These are phyloP conservation scores for Epichloe brachyelytri DNA, from an alignment of 2,329 filamentous ascomycete genomes.

Conservation along the genomic window DNA sequence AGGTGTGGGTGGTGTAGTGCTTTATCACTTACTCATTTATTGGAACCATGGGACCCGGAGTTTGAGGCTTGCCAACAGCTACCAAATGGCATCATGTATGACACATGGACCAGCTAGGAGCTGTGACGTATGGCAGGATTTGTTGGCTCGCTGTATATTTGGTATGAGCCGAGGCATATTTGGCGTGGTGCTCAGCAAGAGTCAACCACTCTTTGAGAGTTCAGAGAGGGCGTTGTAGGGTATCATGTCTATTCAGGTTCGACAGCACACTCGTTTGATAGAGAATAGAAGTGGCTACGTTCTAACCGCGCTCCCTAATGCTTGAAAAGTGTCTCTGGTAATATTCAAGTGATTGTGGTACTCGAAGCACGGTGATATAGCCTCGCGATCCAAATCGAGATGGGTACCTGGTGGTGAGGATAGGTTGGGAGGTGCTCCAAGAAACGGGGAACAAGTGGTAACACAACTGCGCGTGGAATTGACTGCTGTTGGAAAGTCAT, in stretches of 20 bases:
- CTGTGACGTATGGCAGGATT: background rate
- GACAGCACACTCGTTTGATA: slow-evolving; percentile 6
- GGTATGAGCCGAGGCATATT: background rate
- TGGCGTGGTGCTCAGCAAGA: background rate
- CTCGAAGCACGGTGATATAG: too few relatives aligned
- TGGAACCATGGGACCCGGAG: slow-evolving; percentile 1
- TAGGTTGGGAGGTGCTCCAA: too few relatives aligned
- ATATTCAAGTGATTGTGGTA: too few relatives aligned
- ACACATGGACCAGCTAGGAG: background rate
- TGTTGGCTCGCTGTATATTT: background rate
- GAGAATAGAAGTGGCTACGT: slow-evolving; percentile 3
- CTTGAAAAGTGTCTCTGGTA: too few relatives aligned
- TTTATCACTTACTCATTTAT: background rate
- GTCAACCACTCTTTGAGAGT: background rate
- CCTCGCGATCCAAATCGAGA: too few relatives aligned
- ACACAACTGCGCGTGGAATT: too few relatives aligned
- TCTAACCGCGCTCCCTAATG: background rate
- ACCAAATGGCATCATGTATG: background rate
- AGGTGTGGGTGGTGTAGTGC: background rate
- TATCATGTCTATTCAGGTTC: background rate
- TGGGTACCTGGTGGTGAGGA: too few relatives aligned
- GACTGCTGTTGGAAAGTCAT: too few relatives aligned
- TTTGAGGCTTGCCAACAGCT: background rate
- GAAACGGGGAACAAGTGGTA: too few relatives aligned
- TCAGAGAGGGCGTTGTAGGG: background rate